A percentile compares a stretch with the other conserved stretches of the same genome.
Evolutionary conservation across 345 rosid genomes (phyloP).

Genomic region (Salix udensis): DNA sequence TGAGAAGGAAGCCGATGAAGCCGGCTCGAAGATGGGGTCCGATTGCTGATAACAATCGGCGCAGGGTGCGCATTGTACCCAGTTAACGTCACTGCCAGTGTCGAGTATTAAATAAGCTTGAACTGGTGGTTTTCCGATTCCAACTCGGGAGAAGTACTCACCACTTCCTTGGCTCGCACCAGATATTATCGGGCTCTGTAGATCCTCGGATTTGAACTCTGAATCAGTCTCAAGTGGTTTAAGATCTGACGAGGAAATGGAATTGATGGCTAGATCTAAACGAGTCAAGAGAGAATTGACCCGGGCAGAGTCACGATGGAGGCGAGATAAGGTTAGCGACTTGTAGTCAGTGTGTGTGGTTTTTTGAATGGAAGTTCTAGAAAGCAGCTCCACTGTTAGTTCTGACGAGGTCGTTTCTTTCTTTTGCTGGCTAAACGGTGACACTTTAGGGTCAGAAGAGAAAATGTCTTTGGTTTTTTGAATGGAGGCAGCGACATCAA

Average conservation of each 20-base stretch:
- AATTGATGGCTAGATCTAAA: conserved; percentile 45
- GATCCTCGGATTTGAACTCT: conserved; percentile 31
- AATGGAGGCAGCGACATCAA: conserved; percentile 46
- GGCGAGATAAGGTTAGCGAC: conserved; percentile 56
- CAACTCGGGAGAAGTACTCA: conserved; percentile 84
- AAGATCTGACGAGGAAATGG: conserved; percentile 47
- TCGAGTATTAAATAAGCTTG: conserved; percentile 71
- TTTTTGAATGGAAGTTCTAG: conserved; percentile 43
- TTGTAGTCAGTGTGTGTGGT: conserved; percentile 51
- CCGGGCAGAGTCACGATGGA: conserved; percentile 67
- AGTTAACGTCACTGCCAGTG: conserved; percentile 86
- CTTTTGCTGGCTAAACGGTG: neutral
- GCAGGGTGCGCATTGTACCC: conserved; percentile 91
- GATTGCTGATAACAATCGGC: conserved; percentile 81
- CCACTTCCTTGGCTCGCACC: conserved; percentile 90
- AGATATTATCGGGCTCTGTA: conserved; percentile 58
- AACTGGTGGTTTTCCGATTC: conserved; percentile 73
- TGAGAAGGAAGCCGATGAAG: conserved; percentile 56
- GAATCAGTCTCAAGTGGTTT: conserved; percentile 29
- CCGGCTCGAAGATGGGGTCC: conserved; percentile 80
- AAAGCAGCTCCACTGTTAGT: conserved; percentile 43
- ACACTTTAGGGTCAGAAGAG: conserved; percentile 11
- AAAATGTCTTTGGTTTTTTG: conserved; percentile 23
- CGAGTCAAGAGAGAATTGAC: conserved; percentile 50
- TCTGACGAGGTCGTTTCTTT: conserved; percentile 15